Percentiles rank a stretch among this genome's conserved stretches.
These are phyloP conservation scores for Byssoonygena ceratinophila DNA, from an alignment of 2,329 filamentous ascomycete species.

Conservation along the genomic window DNA sequence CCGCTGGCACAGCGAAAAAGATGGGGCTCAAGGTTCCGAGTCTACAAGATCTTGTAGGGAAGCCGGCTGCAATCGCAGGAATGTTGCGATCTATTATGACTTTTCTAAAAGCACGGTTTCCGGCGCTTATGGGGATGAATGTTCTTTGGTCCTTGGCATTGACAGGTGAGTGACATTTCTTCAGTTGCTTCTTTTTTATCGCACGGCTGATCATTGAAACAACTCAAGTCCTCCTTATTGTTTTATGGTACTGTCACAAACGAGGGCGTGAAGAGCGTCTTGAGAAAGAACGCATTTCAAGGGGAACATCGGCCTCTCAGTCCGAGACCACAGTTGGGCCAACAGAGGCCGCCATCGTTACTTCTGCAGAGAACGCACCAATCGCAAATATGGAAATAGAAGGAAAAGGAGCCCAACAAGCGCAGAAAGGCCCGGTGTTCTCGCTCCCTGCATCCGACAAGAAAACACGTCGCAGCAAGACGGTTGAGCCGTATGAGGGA, in stretches of 20 bases:
- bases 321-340: background rate
- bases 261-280: conserved; percentile 77
- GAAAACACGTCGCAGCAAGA: conserved; percentile 11
- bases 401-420: conserved; percentile 3
- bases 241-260: conserved; percentile 98
- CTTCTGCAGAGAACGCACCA: conserved; percentile 4
- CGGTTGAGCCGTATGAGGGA: conserved; percentile 9
- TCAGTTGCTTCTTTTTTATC: background rate
- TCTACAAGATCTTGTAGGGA: conserved; percentile 68
- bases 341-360: background rate
- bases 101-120: conserved; percentile 76
- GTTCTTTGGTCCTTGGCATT: conserved; percentile 81
- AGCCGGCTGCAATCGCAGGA: conserved; percentile 73
- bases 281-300: conserved; percentile 41
- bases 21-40: conserved; percentile 59
- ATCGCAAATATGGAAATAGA: conserved; percentile 1
- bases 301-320: conserved; percentile 8
- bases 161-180: conserved; percentile 53
- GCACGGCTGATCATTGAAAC: background rate
- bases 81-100: conserved; percentile 86
- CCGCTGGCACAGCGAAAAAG: conserved; percentile 51
- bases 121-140: conserved; percentile 82
- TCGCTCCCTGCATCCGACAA: background rate
- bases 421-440: background rate
- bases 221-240: conserved; percentile 63